phyloP scores from a whole-genome alignment of 352 stramenopile genomes.

The Globisporangium radiosum region DNA sequence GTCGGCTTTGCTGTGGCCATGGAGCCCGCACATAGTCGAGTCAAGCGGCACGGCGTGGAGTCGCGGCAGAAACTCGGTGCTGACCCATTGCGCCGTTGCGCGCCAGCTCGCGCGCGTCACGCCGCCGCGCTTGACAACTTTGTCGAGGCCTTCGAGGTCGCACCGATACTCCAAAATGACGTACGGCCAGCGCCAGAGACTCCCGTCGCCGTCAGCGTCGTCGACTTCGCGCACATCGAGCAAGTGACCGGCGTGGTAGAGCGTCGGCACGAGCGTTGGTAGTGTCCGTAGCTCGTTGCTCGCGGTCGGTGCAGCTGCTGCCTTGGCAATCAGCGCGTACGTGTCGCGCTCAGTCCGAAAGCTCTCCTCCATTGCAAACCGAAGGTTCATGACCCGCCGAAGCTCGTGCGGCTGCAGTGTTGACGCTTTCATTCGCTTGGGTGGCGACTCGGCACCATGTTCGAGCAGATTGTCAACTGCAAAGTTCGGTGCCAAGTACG shows the following conservation, averaged over 20 bases:
- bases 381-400: constrained; percentile 47
- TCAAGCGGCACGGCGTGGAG: constrained; percentile 57
- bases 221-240: constrained; percentile 57
- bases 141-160: constrained; percentile 41
- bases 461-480: constrained; percentile 7
- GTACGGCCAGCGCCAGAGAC: constrained; percentile 84
- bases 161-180: constrained; percentile 65
- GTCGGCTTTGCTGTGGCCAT: constrained; percentile 53
- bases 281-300: constrained; percentile 20
- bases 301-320: not conserved
- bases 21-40: constrained; percentile 31
- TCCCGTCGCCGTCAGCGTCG: constrained; percentile 51
- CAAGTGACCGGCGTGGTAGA: constrained; percentile 50
- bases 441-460: constrained; percentile 5
- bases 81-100: constrained; percentile 52
- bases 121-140: constrained; percentile 44
- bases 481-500: constrained; percentile 58
- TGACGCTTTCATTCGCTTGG: constrained; percentile 40
- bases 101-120: constrained; percentile 42
- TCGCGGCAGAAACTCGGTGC: constrained; percentile 43
- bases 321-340: constrained; percentile 45
- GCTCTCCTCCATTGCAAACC: constrained; percentile 70
- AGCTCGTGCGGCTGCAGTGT: constrained; percentile 43
- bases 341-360: constrained; percentile 55
- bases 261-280: constrained; percentile 27